Percentiles rank a stretch among this genome's conserved stretches.
These are phyloP conservation scores for Dicorynia guianensis DNA, from an alignment of 306 rosid genomes.

Conservation along the genomic window DNA sequence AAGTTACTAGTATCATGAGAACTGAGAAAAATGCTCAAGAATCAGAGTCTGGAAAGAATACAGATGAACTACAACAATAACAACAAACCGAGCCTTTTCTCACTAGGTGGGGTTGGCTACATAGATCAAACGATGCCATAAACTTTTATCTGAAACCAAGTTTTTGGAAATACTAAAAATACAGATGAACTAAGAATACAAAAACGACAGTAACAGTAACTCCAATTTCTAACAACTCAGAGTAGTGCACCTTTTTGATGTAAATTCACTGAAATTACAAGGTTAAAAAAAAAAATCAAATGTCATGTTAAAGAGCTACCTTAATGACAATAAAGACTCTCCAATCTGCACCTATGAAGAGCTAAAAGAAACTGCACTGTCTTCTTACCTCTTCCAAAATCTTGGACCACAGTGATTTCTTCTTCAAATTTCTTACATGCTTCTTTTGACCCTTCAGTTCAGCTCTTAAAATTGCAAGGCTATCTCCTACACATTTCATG, in stretches of 20 bases:
- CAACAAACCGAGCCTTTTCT: too few species aligned
- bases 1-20: slow-evolving; percentile 14
- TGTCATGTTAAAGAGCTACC: not conserved
- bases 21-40: slow-evolving; percentile 3
- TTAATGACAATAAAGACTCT: not conserved
- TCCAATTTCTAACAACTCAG: not conserved
- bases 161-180: too few species aligned
- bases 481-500: slow-evolving; percentile 55
- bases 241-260: not conserved
- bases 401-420: slow-evolving; percentile 75
- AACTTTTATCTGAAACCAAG: too few species aligned
- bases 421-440: slow-evolving; percentile 72
- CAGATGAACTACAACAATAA: too few species aligned
- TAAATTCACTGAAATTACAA: not conserved
- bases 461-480: slow-evolving; percentile 69
- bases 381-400: slow-evolving; percentile 75
- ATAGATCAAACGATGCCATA: too few species aligned
- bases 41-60: not conserved
- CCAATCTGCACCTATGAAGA: slow-evolving; percentile 16
- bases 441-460: slow-evolving; percentile 74
- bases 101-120: too few species aligned
- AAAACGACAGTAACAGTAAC: not conserved
- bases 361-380: slow-evolving; percentile 25
- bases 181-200: not conserved
- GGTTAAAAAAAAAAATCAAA: not conserved